These are phyloP conservation scores for Boletus reticuloceps DNA, from an alignment of 768 basidiomycete species.

Conservation along the genomic window DNA sequence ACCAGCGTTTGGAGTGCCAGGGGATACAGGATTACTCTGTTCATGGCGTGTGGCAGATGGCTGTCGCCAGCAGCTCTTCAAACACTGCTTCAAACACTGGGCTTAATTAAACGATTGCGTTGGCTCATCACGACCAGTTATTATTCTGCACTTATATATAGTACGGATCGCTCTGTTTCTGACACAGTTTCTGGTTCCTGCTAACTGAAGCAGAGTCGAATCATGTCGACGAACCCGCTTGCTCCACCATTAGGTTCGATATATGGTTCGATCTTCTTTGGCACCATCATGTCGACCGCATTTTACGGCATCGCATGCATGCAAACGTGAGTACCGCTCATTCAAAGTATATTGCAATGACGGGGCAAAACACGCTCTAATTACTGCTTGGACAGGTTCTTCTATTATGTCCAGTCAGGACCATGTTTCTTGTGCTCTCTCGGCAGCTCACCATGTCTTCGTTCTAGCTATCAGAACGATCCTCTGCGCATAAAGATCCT, in stretches of 20 bases:
- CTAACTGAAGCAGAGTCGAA: neutral
- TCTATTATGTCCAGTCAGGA: too few relatives aligned
- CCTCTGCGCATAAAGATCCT: neutral
- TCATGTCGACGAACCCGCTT: neutral
- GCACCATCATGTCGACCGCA: neutral
- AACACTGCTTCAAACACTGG: too few relatives aligned
- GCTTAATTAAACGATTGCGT: too few relatives aligned
- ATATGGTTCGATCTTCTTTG: neutral
- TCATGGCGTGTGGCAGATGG: too few relatives aligned
- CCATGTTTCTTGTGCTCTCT: neutral
- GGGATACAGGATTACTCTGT: too few relatives aligned
- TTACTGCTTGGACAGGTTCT: neutral
- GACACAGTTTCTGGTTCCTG: neutral
- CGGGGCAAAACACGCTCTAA: neutral
- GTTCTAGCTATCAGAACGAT: neutral
- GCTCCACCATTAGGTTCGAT: neutral
- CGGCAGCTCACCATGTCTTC: neutral
- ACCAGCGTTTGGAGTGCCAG: too few relatives aligned
- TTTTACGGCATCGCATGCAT: slow-evolving; percentile 4
- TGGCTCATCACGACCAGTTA: too few relatives aligned
- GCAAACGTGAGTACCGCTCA: slow-evolving; percentile 5
- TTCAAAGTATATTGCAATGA: neutral
- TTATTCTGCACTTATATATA: too few relatives aligned
- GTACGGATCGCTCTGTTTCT: too few relatives aligned
- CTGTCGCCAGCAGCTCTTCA: too few relatives aligned